These are phyloP conservation scores for Scalesia atractyloides DNA, from an alignment of 129 eudicot genomes.

Conservation along the genomic window DNA sequence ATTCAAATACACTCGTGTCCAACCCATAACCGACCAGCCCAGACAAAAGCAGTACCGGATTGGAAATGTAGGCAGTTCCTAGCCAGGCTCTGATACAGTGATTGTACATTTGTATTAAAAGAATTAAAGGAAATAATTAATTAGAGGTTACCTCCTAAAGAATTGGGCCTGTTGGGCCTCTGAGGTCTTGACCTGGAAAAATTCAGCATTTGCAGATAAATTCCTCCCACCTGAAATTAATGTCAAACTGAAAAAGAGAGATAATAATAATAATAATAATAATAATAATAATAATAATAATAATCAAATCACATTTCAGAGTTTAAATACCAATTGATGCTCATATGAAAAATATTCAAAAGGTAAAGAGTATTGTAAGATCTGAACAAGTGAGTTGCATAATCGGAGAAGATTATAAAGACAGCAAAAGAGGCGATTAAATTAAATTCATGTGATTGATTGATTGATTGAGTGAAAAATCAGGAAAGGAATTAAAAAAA, in stretches of 20 bases:
- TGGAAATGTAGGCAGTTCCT: no score
- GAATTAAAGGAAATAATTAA: not conserved
- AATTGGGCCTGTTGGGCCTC: conserved; percentile 61
- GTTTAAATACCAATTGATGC: not conserved
- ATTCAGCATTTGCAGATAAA: conserved; percentile 52
- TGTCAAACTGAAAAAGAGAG: no score
- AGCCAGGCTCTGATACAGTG: not conserved
- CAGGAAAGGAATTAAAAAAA: conserved; percentile 9
- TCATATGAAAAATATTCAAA: conserved; percentile 8
- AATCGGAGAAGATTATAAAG: conserved; percentile 28
- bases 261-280: not conserved
- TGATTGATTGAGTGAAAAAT: conserved; percentile 17
- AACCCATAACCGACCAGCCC: not conserved
- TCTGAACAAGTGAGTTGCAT: conserved; percentile 10
- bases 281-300: not conserved
- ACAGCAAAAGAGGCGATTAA: conserved; percentile 13
- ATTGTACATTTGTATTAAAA: conserved; percentile 5
- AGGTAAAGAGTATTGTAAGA: conserved; percentile 11
- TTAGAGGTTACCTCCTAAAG: conserved; percentile 61
- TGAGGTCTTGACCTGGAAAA: conserved; percentile 56
- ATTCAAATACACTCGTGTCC: no score
- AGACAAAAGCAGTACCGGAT: not conserved
- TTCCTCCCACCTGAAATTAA: conserved; percentile 28
- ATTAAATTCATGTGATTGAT: not conserved
- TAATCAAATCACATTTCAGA: not conserved